phyloP scores from a whole-genome alignment of 1,284 basidiomycete genomes.

The Boletus semigastroideus region DNA sequence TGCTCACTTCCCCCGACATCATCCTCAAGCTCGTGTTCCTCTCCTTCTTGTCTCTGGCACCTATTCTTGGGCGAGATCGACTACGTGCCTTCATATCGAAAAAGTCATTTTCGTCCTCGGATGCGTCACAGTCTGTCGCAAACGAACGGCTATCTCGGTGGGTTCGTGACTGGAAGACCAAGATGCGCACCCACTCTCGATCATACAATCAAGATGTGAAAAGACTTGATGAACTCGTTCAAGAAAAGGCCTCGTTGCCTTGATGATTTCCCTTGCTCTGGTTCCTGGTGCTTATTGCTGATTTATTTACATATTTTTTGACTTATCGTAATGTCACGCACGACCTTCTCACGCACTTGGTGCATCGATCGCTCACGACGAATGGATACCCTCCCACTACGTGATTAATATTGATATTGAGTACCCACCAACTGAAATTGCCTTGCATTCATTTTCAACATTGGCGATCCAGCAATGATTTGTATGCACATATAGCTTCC shows the following conservation, averaged over 20 bases:
- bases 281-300: conserved; percentile 10
- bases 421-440: conserved; percentile 25
- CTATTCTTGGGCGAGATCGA: conserved; percentile 67
- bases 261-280: conserved; percentile 22
- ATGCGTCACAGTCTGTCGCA: conserved; percentile 18
- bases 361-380: conserved; percentile 16
- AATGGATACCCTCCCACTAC: conserved; percentile 34
- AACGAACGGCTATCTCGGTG: conserved; percentile 48
- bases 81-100: conserved; percentile 57
- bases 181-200: conserved; percentile 47
- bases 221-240: conserved; percentile 42
- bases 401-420: conserved; percentile 21
- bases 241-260: conserved; percentile 45
- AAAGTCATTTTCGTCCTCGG: conserved; percentile 28
- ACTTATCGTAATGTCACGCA: conserved; percentile 27
- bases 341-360: conserved; percentile 21
- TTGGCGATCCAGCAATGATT: conserved; percentile 26
- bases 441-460: conserved; percentile 18
- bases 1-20: conserved; percentile 70
- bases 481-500: conserved; percentile 31
- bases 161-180: conserved; percentile 59
- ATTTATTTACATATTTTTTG: conserved; percentile 27
- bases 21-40: conserved; percentile 71
- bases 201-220: conserved; percentile 42
- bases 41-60: conserved; percentile 74